Conservation (phyloP, 768 basidiomycete species). For the Kockovaella imperatae region DNA sequence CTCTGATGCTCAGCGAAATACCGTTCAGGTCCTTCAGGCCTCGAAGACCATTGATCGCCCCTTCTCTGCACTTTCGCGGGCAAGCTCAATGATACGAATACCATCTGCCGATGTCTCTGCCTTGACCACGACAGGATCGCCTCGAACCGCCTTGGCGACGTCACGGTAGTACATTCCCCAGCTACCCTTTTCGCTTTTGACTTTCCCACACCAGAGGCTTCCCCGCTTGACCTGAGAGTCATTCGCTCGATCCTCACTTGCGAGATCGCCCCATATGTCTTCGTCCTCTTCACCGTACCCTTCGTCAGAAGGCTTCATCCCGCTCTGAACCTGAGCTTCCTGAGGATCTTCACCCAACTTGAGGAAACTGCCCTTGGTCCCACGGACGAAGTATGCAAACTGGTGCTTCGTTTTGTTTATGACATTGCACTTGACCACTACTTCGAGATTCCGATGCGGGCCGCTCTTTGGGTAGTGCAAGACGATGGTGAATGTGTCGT, state of each 20-base stretch:
- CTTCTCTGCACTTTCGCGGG: slow-evolving; percentile 12
- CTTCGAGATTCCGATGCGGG: background rate
- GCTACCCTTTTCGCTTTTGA: background rate
- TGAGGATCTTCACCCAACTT: background rate
- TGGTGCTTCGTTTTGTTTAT: background rate
- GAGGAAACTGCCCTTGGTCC: background rate
- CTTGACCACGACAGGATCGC: background rate
- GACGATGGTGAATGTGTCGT: slow-evolving; percentile 14
- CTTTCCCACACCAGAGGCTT: background rate
- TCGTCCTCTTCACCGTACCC: background rate
- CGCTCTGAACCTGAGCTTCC: background rate
- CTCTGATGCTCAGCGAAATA: too few species aligned
- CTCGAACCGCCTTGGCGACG: background rate
- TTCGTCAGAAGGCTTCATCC: background rate
- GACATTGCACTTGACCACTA: background rate
- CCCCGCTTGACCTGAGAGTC: background rate
- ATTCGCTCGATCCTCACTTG: background rate
- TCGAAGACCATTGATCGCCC: too few species aligned
- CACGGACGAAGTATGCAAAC: background rate
- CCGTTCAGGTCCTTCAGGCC: too few species aligned
- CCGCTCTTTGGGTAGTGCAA: slow-evolving; percentile 5
- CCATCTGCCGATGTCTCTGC: slow-evolving; percentile 10
- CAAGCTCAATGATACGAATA: slow-evolving; percentile 15
- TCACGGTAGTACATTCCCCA: background rate
- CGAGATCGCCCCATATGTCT: background rate